Conservation (phyloP, 1,139 yeast genomes). For the Magnusiomyces suaveolens region DNA sequence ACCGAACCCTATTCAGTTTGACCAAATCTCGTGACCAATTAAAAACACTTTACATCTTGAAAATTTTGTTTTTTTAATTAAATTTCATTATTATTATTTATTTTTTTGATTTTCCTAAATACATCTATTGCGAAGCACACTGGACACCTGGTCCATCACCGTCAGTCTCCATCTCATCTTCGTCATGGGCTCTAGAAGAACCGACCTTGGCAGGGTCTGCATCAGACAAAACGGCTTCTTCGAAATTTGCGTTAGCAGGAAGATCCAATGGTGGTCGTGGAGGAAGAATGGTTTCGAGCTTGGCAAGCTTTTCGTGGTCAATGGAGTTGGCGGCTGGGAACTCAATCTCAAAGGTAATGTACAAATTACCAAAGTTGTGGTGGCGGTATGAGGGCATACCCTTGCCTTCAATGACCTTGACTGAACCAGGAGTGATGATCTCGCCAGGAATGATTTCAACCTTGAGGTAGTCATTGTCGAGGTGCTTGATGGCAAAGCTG, state of each 20-base stretch:
- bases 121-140: slow-evolving; percentile 59
- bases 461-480: slow-evolving; percentile 73
- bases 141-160: slow-evolving; percentile 60
- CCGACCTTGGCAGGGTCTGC: slow-evolving; percentile 48
- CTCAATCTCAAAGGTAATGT: slow-evolving; percentile 42
- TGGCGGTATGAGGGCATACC: slow-evolving; percentile 79
- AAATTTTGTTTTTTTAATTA: too few species aligned
- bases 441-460: slow-evolving; percentile 83
- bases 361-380: slow-evolving; percentile 41
- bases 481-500: slow-evolving; percentile 71
- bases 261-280: slow-evolving; percentile 28
- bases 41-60: too few species aligned
- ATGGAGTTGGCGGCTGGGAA: slow-evolving; percentile 40
- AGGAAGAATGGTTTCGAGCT: slow-evolving; percentile 38
- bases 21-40: too few species aligned
- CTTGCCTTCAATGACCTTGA: slow-evolving; percentile 78
- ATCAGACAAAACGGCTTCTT: slow-evolving; percentile 67
- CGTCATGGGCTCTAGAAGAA: slow-evolving; percentile 24
- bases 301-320: slow-evolving; percentile 32
- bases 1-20: too few species aligned
- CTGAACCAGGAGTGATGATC: slow-evolving; percentile 73
- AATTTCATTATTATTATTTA: too few species aligned
- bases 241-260: slow-evolving; percentile 43
- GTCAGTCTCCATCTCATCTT: slow-evolving; percentile 37
- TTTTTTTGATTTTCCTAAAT: background rate